These are phyloP conservation scores for Naganishia randhawae DNA, from an alignment of 768 basidiomycete genomes.

Conservation along the genomic window DNA sequence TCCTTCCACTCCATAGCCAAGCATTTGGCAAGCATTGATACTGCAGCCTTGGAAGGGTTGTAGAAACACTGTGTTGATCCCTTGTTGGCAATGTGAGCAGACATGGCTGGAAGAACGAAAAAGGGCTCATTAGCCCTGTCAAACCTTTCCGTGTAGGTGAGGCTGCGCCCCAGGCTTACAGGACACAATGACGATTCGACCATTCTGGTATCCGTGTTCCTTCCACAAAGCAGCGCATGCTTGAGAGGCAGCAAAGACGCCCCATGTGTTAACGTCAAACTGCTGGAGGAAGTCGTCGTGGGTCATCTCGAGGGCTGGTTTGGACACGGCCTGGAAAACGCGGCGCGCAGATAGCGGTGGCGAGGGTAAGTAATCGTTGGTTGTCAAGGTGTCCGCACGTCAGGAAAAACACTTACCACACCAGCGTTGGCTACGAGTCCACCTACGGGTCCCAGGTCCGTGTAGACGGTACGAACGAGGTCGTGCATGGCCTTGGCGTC, in stretches of 20 bases:
- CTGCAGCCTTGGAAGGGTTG: conserved; percentile 43
- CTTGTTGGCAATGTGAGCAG: conserved; percentile 39
- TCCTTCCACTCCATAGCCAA: conserved; percentile 47
- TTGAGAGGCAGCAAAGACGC: conserved; percentile 40
- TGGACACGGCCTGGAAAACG: conserved; percentile 31
- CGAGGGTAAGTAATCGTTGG: background rate
- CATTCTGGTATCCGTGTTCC: conserved; percentile 45
- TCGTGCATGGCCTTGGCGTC: conserved; percentile 38
- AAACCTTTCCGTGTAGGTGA: background rate
- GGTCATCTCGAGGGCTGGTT: conserved; percentile 44
- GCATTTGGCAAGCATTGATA: conserved; percentile 39
- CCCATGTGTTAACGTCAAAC: conserved; percentile 44
- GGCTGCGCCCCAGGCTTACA: conserved; percentile 34
- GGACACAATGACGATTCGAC: conserved; percentile 43
- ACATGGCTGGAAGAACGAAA: conserved; percentile 34
- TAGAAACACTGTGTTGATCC: conserved; percentile 42
- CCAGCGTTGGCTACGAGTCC: conserved; percentile 47
- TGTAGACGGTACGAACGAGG: conserved; percentile 37
- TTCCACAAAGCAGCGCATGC: conserved; percentile 44
- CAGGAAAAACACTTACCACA: conserved; percentile 14
- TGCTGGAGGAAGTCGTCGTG: conserved; percentile 40
- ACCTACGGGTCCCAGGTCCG: conserved; percentile 45
- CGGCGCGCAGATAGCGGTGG: no score
- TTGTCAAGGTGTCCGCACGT: background rate
- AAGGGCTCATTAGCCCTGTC: background rate